Percentiles rank a stretch among this genome's conserved stretches.
These are phyloP conservation scores for Penicillium sp. DNA, from an alignment of 2,329 filamentous ascomycete species.

Conservation along the genomic window DNA sequence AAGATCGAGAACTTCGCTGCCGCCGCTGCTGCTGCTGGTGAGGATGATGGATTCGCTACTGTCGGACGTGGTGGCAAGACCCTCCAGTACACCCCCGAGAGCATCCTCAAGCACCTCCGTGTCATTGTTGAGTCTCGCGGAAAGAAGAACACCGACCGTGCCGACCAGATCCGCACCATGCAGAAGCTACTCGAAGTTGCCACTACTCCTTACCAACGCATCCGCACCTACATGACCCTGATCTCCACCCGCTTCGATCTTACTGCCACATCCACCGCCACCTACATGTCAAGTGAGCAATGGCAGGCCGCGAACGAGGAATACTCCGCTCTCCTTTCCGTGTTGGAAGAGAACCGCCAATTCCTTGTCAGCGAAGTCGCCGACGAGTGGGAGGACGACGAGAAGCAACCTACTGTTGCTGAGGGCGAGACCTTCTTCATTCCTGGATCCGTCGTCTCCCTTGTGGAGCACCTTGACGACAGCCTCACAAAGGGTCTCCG, in stretches of 20 bases:
- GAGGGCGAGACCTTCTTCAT: constrained; percentile 80
- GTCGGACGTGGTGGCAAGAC: constrained; percentile 87
- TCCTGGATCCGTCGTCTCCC: constrained; percentile 90
- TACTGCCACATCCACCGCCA: constrained; percentile 67
- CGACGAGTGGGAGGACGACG: constrained; percentile 99
- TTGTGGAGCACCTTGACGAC: constrained; percentile 91
- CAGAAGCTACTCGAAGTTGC: constrained; percentile 92
- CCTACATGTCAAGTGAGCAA: constrained; percentile 89
- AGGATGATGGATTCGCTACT: constrained; percentile 83
- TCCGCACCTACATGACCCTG: constrained; percentile 85
- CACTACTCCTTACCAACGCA: constrained; percentile 85
- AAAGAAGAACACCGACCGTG: constrained; percentile 96
- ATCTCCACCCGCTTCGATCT: constrained; percentile 95
- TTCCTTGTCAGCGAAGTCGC: constrained; percentile 86
- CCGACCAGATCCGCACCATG: constrained; percentile 95
- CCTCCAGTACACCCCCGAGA: constrained; percentile 90
- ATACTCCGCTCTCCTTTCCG: constrained; percentile 70
- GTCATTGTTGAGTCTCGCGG: constrained; percentile 92
- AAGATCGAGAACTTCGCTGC: constrained; percentile 35
- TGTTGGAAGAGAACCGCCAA: constrained; percentile 74
- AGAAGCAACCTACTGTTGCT: constrained; percentile 76
- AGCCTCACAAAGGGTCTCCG: constrained; percentile 97
- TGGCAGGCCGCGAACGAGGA: constrained; percentile 95
- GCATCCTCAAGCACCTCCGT: constrained; percentile 94
- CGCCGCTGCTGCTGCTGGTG: constrained; percentile 55